These are phyloP conservation scores for Hyphopichia wangnamkhiaoensis DNA, from an alignment of 1,139 yeast species.

Conservation along the genomic window DNA sequence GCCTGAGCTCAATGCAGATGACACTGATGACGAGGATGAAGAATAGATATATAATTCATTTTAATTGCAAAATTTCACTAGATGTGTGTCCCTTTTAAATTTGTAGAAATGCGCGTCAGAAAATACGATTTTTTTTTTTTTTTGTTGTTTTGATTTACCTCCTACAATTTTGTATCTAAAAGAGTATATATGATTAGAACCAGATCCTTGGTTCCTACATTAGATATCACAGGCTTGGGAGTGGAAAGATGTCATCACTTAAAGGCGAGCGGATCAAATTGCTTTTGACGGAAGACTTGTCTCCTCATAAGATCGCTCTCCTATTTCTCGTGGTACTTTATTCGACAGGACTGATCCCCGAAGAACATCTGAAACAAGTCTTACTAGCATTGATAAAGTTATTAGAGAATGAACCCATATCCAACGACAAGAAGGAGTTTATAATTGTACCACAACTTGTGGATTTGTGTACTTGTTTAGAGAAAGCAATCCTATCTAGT, in stretches of 20 bases:
- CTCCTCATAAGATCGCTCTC: conserved; percentile 30
- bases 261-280: conserved; percentile 7
- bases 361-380: conserved; percentile 11
- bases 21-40: conserved; percentile 17
- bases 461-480: conserved; percentile 23
- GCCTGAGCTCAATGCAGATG: conserved; percentile 47
- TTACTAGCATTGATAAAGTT: conserved; percentile 21
- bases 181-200: too few relatives aligned
- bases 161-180: too few relatives aligned
- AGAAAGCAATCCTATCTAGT: conserved; percentile 6
- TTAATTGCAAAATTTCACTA: not conserved
- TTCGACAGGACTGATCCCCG: conserved; percentile 18
- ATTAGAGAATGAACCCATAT: conserved; percentile 28
- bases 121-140: not conserved
- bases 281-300: conserved; percentile 14
- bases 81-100: not conserved
- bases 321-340: conserved; percentile 24
- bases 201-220: too few relatives aligned
- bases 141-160: not conserved
- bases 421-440: conserved; percentile 21
- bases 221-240: too few relatives aligned
- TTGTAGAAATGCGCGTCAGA: not conserved
- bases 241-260: not conserved
- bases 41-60: not conserved
- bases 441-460: conserved; percentile 28